A percentile compares a stretch with the other conserved stretches of the same genome.
These are phyloP conservation scores for Selenicereus undatus DNA, from an alignment of 148 eudicot species.

Conservation along the genomic window DNA sequence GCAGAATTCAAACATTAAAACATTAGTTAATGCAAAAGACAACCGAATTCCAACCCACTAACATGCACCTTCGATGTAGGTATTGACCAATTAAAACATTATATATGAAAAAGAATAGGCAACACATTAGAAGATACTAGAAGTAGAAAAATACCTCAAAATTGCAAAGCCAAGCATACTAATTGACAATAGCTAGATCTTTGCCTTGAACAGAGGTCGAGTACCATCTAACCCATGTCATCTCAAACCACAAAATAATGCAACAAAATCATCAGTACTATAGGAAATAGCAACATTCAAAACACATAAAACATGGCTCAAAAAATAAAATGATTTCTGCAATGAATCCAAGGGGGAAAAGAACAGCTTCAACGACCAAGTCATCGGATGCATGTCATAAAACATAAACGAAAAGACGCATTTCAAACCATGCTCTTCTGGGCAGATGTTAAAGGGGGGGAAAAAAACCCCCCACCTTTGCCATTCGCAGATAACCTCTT, in stretches of 20 bases:
- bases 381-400: background rate
- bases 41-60: too few species aligned
- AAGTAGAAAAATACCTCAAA: slow-evolving; percentile 40
- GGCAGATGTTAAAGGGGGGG: background rate
- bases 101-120: too few species aligned
- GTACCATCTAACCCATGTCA: slow-evolving; percentile 55
- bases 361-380: background rate
- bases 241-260: slow-evolving; percentile 22
- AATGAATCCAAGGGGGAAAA: background rate
- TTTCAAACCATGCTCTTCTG: background rate
- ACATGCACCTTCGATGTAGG: background rate
- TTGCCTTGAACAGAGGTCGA: slow-evolving; percentile 52
- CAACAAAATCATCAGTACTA: background rate
- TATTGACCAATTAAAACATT: background rate
- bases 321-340: background rate
- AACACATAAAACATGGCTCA: background rate
- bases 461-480: too few species aligned
- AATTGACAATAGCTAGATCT: slow-evolving; percentile 56
- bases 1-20: too few species aligned
- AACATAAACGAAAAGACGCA: background rate
- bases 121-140: background rate
- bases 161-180: slow-evolving; percentile 65
- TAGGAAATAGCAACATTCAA: background rate
- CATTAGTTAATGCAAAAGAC: too few species aligned
- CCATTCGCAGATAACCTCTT: background rate